Conservation (phyloP, 352 stramenopile genomes). For the Pythium guiyangense region DNA sequence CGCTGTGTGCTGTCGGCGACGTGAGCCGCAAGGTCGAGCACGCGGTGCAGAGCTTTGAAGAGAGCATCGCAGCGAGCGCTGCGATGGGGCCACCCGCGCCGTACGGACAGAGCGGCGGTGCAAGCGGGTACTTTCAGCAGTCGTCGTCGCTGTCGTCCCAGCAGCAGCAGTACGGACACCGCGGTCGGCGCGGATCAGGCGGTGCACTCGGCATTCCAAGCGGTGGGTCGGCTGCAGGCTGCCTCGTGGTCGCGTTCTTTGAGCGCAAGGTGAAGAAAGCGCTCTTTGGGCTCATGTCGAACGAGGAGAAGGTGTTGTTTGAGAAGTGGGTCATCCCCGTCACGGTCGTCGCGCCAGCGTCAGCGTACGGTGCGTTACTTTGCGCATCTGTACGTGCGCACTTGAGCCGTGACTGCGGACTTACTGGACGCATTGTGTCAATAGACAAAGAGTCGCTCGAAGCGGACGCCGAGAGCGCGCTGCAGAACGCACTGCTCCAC, state of each 20-base stretch:
- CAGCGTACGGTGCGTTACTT: conserved; percentile 27
- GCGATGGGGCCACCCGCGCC: conserved; percentile 9
- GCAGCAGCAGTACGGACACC: conserved; percentile 20
- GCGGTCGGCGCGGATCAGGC: conserved; percentile 17
- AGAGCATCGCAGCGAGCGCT: conserved; percentile 23
- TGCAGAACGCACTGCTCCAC: conserved; percentile 69
- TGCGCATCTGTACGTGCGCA: background rate
- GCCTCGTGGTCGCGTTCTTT: conserved; percentile 70
- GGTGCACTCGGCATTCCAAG: conserved; percentile 14
- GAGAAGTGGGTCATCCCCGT: conserved; percentile 81
- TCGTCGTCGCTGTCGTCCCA: background rate
- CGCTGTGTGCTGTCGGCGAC: conserved; percentile 70
- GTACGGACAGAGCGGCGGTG: conserved; percentile 15
- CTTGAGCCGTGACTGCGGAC: background rate
- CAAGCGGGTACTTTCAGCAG: conserved; percentile 11
- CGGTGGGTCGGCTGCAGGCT: conserved; percentile 23
- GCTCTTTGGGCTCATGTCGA: conserved; percentile 80
- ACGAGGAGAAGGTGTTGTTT: conserved; percentile 83
- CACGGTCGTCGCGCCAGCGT: conserved; percentile 40
- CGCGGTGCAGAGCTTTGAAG: conserved; percentile 57
- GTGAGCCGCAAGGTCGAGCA: conserved; percentile 77
- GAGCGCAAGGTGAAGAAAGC: conserved; percentile 80
- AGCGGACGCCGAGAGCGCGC: conserved; percentile 50
- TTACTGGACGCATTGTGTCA: background rate
- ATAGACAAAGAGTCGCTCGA: conserved; percentile 47